phyloP scores from a whole-genome alignment of 139 green algal species.

The Choricystis sp. region DNA sequence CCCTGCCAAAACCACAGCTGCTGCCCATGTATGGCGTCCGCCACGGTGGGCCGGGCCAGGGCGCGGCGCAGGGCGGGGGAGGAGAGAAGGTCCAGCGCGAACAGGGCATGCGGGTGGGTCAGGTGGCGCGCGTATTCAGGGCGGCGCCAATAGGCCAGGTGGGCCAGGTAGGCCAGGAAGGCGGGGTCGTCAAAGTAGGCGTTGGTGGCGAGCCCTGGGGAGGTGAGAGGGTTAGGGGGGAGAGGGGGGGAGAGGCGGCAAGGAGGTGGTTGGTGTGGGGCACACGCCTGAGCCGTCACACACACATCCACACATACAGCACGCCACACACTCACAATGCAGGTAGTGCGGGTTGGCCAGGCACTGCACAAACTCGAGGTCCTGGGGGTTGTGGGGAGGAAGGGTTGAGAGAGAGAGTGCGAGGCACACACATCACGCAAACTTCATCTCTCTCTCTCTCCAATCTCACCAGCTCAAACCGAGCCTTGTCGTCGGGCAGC shows the following conservation, averaged over 20 bases:
- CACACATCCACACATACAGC: too few species aligned
- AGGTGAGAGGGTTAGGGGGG: too few species aligned
- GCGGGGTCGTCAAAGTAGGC: neutral
- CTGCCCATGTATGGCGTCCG: neutral
- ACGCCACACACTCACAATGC: too few species aligned
- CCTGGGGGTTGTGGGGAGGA: neutral
- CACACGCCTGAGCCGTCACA: too few species aligned
- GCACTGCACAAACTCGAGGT: neutral
- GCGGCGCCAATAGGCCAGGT: neutral
- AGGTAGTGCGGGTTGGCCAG: neutral
- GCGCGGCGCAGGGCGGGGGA: too few species aligned
- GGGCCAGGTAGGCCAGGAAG: neutral
- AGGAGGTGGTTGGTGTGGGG: too few species aligned
- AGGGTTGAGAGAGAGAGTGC: neutral
- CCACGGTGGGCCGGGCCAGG: neutral
- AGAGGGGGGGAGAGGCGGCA: too few species aligned
- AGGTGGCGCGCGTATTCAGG: neutral
- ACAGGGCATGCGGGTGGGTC: neutral
- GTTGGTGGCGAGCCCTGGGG: neutral
- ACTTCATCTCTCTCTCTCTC: neutral
- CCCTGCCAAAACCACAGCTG: neutral
- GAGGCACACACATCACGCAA: neutral
- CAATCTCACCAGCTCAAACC: neutral
- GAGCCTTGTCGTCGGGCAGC: neutral
- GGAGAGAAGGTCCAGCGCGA: neutral